Conservation (phyloP, 2,329 filamentous ascomycete genomes). For the Chaetomium sp. region DNA sequence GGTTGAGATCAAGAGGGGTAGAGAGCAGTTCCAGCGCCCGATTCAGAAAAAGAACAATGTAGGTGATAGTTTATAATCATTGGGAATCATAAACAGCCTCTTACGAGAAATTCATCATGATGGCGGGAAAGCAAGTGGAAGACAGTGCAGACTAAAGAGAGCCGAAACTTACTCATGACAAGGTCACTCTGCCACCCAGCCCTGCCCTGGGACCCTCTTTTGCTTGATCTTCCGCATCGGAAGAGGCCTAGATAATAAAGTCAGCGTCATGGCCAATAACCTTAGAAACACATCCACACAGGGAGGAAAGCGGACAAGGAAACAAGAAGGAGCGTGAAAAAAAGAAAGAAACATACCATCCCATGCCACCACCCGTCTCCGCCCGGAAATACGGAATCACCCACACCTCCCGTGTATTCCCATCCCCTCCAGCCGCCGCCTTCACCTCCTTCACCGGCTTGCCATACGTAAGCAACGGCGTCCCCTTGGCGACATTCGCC, state of each 20-base stretch:
- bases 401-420: slow-evolving; percentile 64
- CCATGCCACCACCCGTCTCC: slow-evolving; percentile 59
- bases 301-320: no score
- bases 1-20: background rate
- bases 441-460: slow-evolving; percentile 85
- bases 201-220: slow-evolving; percentile 62
- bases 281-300: background rate
- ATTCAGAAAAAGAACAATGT: slow-evolving; percentile 20
- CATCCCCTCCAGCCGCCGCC: slow-evolving; percentile 29
- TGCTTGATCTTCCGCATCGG: slow-evolving; percentile 81
- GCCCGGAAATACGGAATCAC: slow-evolving; percentile 71
- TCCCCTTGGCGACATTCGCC: slow-evolving; percentile 72
- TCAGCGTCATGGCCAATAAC: background rate
- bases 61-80: slow-evolving; percentile 21
- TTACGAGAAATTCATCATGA: slow-evolving; percentile 18
- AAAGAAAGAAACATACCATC: slow-evolving; percentile 46
- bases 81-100: slow-evolving; percentile 21
- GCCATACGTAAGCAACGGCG: slow-evolving; percentile 73
- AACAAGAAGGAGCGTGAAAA: no score
- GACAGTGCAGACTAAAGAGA: background rate
- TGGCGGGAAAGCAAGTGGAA: background rate
- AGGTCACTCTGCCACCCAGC: slow-evolving; percentile 61
- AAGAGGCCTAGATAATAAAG: slow-evolving; percentile 48
- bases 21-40: background rate
- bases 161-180: no score